phyloP scores from a whole-genome alignment of 192 early-diverging fungal genomes.

The Piromyces finnis region DNA sequence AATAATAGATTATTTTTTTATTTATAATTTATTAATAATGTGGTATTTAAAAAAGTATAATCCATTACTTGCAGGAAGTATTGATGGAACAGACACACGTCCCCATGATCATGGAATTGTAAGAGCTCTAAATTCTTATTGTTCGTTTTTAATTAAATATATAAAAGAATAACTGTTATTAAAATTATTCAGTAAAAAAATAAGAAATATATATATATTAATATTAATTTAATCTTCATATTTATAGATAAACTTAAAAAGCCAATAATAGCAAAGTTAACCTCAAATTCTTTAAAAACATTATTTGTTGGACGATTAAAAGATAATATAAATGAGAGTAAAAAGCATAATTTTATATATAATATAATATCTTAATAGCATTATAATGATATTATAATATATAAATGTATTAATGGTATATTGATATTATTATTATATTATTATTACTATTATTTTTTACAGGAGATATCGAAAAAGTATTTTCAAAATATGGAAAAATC shows the following conservation, averaged over 20 bases:
- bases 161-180: no score
- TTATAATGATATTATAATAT: no score
- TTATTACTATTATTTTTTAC: no score
- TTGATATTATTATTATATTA: no score
- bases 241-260: background rate
- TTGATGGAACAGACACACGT: background rate
- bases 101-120: background rate
- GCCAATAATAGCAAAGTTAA: background rate
- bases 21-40: background rate
- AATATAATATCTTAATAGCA: no score
- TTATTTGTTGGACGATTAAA: background rate
- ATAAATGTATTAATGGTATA: no score
- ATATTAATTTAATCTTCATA: background rate
- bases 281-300: background rate
- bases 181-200: no score
- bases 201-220: no score
- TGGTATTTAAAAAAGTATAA: background rate
- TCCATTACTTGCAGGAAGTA: background rate
- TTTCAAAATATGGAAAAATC: background rate
- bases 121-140: background rate
- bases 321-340: background rate
- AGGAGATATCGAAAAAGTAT: background rate
- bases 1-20: no score
- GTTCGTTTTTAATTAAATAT: background rate
- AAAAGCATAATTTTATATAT: no score